Evolutionary conservation across 495 filamentous ascomycete species (phyloP).

Genomic region (Sphaerosporella brunnea): DNA sequence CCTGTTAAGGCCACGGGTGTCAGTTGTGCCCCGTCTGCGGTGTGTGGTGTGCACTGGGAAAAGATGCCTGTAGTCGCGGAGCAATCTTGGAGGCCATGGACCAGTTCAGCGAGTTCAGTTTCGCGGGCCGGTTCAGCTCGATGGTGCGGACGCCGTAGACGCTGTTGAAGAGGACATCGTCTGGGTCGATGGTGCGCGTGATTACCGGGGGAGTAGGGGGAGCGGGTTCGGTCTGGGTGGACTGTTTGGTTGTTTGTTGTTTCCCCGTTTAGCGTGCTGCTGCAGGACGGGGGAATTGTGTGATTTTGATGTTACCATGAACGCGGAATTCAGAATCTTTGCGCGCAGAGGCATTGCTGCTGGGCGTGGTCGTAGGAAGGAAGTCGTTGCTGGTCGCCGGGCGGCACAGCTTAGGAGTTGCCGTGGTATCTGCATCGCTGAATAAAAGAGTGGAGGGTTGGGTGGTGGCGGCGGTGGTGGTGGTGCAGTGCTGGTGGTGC

Average conservation of each 20-base stretch:
- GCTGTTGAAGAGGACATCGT: conserved; percentile 82
- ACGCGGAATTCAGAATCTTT: conserved; percentile 50
- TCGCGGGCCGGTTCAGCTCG: conserved; percentile 81
- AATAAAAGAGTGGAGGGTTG: conserved; percentile 17
- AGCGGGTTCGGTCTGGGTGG: conserved; percentile 20
- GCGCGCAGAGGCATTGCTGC: conserved; percentile 72
- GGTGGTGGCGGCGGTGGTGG: conserved; percentile 2
- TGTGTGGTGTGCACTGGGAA: no score
- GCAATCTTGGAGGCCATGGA: conserved; percentile 91
- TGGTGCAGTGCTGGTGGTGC: neutral
- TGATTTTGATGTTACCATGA: conserved; percentile 28
- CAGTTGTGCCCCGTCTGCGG: no score
- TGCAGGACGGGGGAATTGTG: no score
- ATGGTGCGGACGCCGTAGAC: conserved; percentile 78
- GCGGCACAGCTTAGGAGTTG: neutral
- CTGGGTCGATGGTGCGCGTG: conserved; percentile 35
- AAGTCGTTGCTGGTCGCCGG: neutral
- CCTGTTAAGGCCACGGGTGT: conserved; percentile 29
- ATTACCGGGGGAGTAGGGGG: neutral
- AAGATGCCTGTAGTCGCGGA: conserved; percentile 49
- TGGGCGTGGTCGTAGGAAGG: conserved; percentile 3
- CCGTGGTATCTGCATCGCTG: conserved; percentile 35
- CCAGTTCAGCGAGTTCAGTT: conserved; percentile 75
- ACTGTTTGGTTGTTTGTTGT: no score
- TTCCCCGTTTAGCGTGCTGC: no score